Conservation (phyloP, 306 rosid genomes). For the Trichosanthes cucumerina region DNA sequence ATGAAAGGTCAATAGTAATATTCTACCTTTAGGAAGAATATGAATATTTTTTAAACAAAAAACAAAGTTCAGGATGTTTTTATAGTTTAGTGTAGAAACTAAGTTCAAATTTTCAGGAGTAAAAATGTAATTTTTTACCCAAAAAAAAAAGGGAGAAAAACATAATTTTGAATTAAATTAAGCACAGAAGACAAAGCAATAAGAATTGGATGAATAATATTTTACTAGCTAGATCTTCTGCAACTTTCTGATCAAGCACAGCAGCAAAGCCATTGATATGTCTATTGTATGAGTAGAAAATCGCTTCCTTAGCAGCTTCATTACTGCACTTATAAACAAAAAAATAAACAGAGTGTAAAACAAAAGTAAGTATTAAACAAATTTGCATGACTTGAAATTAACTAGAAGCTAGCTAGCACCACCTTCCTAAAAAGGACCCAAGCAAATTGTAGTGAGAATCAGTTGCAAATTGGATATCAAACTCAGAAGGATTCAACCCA, state of each 20-base stretch:
- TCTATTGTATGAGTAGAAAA: conserved; percentile 53
- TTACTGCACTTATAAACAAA: conserved; percentile 17
- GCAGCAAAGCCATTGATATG: conserved; percentile 73
- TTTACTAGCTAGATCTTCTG: conserved; percentile 34
- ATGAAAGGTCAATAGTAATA: no score
- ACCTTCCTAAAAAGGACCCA: conserved; percentile 54
- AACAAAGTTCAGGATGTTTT: no score
- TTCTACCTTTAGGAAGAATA: no score
- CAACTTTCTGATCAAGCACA: conserved; percentile 43
- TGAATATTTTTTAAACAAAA: no score
- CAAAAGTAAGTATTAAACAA: background rate
- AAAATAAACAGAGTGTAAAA: background rate
- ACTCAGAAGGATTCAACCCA: conserved; percentile 16
- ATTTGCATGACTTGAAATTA: background rate
- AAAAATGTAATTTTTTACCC: no score
- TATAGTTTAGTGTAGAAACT: no score
- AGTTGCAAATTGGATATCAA: conserved; percentile 25
- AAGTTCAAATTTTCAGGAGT: no score
- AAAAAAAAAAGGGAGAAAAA: no score
- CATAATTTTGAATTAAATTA: no score
- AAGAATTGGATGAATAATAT: background rate
- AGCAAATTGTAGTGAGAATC: conserved; percentile 40
- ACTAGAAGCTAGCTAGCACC: background rate
- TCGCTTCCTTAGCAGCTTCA: conserved; percentile 40
- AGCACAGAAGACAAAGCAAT: no score